Conservation (phyloP, 148 eudicot species). For the Rhododendron vialii region DNA sequence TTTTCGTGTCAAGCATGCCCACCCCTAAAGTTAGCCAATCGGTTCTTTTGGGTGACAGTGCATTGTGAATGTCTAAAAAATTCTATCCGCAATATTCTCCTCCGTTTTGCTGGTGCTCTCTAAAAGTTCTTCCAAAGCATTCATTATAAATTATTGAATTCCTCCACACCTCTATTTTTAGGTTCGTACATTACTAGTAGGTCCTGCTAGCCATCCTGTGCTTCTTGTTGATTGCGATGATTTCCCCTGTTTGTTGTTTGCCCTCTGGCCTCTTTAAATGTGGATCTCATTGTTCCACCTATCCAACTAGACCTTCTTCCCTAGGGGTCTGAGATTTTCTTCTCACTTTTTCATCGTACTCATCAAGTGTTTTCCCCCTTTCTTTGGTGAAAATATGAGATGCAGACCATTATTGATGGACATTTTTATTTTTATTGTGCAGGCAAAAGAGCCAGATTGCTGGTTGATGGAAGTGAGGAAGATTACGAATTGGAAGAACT, state of each 20-base stretch:
- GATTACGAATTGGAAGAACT: slow-evolving; percentile 40
- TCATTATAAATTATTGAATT: neutral
- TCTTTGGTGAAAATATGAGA: neutral
- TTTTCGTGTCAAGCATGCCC: too few species aligned
- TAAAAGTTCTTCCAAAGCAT: neutral
- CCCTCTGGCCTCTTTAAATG: neutral
- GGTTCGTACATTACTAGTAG: neutral
- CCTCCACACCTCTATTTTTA: neutral
- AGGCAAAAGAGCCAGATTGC: slow-evolving; percentile 57
- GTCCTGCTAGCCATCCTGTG: slow-evolving; percentile 5
- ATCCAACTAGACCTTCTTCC: neutral
- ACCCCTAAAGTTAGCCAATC: neutral
- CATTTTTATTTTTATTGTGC: slow-evolving; percentile 31
- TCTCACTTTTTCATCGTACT: slow-evolving; percentile 7
- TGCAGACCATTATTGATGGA: neutral
- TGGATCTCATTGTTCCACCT: neutral
- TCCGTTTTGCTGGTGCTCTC: slow-evolving; percentile 4
- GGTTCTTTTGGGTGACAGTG: neutral
- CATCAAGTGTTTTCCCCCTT: neutral
- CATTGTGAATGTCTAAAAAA: neutral
- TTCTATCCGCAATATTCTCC: neutral
- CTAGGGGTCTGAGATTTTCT: neutral
- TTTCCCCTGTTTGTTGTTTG: neutral
- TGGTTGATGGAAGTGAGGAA: slow-evolving; percentile 48
- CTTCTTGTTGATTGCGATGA: neutral